Percentiles rank a stretch among this genome's conserved stretches.
Evolutionary conservation across 176 grass and related monocot genomes (phyloP).

Genomic region (Carex cristatella): DNA sequence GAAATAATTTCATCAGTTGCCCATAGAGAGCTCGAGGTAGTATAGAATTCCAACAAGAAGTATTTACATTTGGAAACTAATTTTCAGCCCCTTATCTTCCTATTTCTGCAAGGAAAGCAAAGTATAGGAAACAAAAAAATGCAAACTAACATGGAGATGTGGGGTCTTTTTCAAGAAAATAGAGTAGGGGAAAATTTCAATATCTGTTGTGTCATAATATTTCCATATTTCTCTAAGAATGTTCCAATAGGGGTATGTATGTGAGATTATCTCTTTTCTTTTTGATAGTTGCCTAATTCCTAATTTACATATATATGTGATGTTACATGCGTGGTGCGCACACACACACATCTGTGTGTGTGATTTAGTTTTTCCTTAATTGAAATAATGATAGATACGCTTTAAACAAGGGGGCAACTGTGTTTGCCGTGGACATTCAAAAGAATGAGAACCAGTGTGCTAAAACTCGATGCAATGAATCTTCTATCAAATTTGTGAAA

Average conservation of each 20-base stretch:
- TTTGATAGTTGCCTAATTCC: neutral
- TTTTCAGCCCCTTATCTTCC: too few relatives aligned
- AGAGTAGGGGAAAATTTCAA: neutral
- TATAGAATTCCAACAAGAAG: neutral
- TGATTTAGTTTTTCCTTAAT: conserved; percentile 50
- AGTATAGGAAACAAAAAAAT: neutral
- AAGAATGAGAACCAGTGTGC: conserved; percentile 26
- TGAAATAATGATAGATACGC: conserved; percentile 61
- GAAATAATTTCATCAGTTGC: neutral
- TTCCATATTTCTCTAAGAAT: neutral
- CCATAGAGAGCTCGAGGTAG: neutral
- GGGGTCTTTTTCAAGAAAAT: neutral
- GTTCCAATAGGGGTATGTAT: neutral
- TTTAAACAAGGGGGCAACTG: conserved; percentile 63
- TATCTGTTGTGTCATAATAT: neutral
- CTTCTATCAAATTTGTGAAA: conserved; percentile 46
- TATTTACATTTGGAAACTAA: neutral
- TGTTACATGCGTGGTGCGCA: neutral
- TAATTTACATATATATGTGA: conserved; percentile 3
- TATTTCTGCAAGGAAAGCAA: neutral
- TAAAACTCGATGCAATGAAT: conserved; percentile 29
- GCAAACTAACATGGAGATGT: neutral
- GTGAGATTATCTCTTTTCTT: neutral
- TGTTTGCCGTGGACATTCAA: conserved; percentile 59
- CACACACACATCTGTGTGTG: neutral